Evolutionary conservation across 495 filamentous ascomycete species (phyloP).

Genomic region (Penicillium tannophilum): DNA sequence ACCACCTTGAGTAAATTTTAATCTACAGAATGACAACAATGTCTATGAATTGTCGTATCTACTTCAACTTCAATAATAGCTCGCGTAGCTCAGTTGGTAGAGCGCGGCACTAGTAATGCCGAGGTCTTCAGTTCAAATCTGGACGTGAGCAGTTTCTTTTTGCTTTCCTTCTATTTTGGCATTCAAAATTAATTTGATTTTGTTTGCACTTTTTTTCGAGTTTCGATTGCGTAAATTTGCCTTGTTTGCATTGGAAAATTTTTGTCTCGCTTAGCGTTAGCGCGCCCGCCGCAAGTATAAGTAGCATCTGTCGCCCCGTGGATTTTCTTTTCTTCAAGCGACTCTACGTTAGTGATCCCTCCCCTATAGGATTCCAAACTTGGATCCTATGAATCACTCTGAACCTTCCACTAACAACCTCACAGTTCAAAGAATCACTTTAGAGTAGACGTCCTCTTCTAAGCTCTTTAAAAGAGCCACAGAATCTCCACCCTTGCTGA

Average conservation of each 20-base stretch:
- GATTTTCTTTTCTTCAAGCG: slow-evolving; percentile 51
- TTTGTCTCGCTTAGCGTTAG: slow-evolving; percentile 2
- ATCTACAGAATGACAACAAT: background rate
- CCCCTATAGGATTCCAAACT: slow-evolving; percentile 29
- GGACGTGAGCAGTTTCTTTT: slow-evolving; percentile 1
- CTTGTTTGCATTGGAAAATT: background rate
- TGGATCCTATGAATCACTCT: background rate
- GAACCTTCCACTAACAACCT: slow-evolving; percentile 20
- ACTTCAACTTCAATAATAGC: background rate
- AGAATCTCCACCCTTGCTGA: slow-evolving; percentile 76
- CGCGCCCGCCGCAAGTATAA: slow-evolving; percentile 2
- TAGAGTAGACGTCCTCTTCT: slow-evolving; percentile 83
- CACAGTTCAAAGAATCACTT: slow-evolving; percentile 84
- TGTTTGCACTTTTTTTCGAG: background rate
- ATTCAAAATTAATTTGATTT: background rate
- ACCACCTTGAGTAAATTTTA: slow-evolving; percentile 12
- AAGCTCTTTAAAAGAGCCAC: slow-evolving; percentile 78
- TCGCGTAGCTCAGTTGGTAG: slow-evolving; percentile 2
- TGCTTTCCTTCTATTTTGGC: background rate
- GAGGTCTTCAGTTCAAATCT: slow-evolving; percentile 2
- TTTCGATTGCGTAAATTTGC: background rate
- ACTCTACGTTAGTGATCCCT: slow-evolving; percentile 62
- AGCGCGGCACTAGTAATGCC: slow-evolving; percentile 2
- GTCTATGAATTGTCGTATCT: background rate
- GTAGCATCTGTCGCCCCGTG: slow-evolving; percentile 7